Conservation (phyloP, 2,329 filamentous ascomycete genomes). For the Xylaria sp. region DNA sequence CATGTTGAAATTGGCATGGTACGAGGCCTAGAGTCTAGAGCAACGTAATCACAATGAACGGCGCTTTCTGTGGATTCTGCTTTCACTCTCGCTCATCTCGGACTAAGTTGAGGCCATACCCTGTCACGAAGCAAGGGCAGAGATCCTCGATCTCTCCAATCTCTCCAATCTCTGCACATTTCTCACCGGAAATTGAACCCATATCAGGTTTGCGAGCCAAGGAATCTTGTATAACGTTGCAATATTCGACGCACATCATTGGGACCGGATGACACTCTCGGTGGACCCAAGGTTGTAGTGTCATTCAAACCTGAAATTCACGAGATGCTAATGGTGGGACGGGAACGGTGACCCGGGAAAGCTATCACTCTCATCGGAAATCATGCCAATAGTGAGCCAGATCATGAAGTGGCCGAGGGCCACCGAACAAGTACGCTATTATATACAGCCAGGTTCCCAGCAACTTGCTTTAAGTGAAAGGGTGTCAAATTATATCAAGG, state of each 20-base stretch:
- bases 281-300: slow-evolving; percentile 16
- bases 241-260: slow-evolving; percentile 15
- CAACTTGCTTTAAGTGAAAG: background rate
- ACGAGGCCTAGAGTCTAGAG: slow-evolving; percentile 4
- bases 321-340: slow-evolving; percentile 3
- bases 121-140: slow-evolving; percentile 17
- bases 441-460: slow-evolving; percentile 7
- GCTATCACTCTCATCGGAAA: background rate
- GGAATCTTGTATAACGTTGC: slow-evolving; percentile 14
- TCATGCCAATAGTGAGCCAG: slow-evolving; percentile 4
- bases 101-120: slow-evolving; percentile 16
- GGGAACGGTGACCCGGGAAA: background rate
- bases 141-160: slow-evolving; percentile 22
- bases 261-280: slow-evolving; percentile 8
- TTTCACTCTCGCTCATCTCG: slow-evolving; percentile 7
- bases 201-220: slow-evolving; percentile 4
- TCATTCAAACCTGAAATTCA: slow-evolving; percentile 9
- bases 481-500: background rate
- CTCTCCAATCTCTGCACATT: slow-evolving; percentile 12
- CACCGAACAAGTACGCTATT: slow-evolving; percentile 11
- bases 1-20: slow-evolving; percentile 13
- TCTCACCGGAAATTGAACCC: background rate
- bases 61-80: slow-evolving; percentile 1
- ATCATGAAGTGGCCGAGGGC: background rate
- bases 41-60: background rate